Base-by-base conservation (phyloP, 83 land plant species). In the Thuja plicata region DNA sequence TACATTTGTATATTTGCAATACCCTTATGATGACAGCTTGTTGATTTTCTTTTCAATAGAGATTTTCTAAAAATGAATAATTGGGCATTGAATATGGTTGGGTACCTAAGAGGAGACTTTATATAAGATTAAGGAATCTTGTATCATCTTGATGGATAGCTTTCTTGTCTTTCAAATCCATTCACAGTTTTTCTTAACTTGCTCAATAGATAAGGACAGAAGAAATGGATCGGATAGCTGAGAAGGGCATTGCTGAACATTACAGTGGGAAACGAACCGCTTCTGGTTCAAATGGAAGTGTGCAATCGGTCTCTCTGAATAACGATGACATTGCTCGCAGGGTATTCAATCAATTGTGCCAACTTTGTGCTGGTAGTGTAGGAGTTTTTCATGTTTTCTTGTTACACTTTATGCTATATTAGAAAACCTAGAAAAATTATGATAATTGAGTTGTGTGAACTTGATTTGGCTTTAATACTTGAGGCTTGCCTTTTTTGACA, bases 201-300 rank as follows among this genome's bases (percentile, higher is more conserved):
- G 84, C 37, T 83, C 90, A 82, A 85, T 93, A 98, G 99, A 98
- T 98, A 82, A 93, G 99, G 89, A 97, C 99, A 82, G 99, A 95
- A 87, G 97, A 96, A 89, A 98, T 98, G 99, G 94, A 98, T 87
- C 88, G 93, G 85, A 95, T 98, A 50, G 99, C 99, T 62, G 94
- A 97, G 85, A 95, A 95, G 91, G 99, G 99, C 48, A 98, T 98
- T 90, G 99, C 99, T 90, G 94, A 96, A 76, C 97, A 98, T 87
- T 97, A 97, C 88, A 96, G 97, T 93, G 99, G 99, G 71, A 93
- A 89, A 84, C 90, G 86, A 46, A 84, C 50, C 87, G 91, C 89
- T 50, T 78, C 88, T 89, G 91, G 92, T 76, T 54, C 89, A 48
- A 86, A 91, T 50, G 91, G 92, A 30, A 89, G 87, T 85, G 88